Conservation (phyloP, 441 rosid genomes). For the Corymbia calophylla region DNA sequence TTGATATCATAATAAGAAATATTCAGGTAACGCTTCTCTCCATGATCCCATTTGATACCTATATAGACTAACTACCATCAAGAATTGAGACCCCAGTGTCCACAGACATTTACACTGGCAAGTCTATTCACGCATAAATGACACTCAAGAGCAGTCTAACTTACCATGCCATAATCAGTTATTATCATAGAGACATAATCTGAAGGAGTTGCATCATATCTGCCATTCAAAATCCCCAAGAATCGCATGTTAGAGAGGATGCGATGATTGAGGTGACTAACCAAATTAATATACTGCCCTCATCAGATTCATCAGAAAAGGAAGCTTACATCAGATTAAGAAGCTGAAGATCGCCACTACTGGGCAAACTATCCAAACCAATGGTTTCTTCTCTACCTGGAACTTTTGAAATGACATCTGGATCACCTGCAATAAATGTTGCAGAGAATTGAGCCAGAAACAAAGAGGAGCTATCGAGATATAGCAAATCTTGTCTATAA, state of each 20-base stretch:
- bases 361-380: constrained; percentile 42
- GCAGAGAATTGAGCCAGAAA: not conserved
- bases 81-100: not conserved
- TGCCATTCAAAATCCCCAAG: constrained; percentile 23
- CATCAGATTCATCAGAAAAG: not conserved
- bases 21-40: not conserved
- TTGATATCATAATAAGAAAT: not conserved
- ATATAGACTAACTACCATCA: not conserved
- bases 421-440: constrained; percentile 57
- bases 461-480: not conserved
- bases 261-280: not conserved
- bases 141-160: not conserved
- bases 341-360: constrained; percentile 62
- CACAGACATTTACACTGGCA: not conserved
- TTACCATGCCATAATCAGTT: constrained; percentile 98
- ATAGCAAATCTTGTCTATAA: not conserved
- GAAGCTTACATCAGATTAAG: constrained; percentile 67
- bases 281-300: not conserved
- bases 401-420: constrained; percentile 67
- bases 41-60: not conserved
- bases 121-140: not conserved
- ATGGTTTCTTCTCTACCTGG: constrained; percentile 57
- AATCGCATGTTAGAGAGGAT: not conserved
- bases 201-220: constrained; percentile 91
- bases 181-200: constrained; percentile 87